A percentile compares a stretch with the other conserved stretches of the same genome.
These are phyloP conservation scores for Jatropha curcas DNA, from an alignment of 345 rosid species.

Conservation along the genomic window DNA sequence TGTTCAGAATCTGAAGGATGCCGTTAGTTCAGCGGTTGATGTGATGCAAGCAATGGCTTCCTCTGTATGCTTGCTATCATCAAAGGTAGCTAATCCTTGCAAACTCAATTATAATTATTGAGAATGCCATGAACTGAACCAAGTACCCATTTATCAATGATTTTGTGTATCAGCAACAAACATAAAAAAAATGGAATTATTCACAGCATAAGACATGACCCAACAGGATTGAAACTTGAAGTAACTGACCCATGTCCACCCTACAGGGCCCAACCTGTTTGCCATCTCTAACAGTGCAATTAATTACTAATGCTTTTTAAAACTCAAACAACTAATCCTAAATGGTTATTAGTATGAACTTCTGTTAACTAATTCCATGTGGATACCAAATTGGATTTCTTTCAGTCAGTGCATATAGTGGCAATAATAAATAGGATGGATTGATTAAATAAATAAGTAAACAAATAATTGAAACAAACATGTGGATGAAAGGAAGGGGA, in stretches of 20 bases:
- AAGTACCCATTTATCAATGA: not conserved
- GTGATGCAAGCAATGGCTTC: conserved; percentile 87
- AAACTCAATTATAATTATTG: not conserved
- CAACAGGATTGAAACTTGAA: no score
- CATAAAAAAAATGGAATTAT: not conserved
- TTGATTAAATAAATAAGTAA: no score
- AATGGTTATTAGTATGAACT: not conserved
- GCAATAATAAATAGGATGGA: not conserved
- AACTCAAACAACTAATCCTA: not conserved
- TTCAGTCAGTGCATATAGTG: not conserved
- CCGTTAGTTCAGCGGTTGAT: conserved; percentile 75
- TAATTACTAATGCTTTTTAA: not conserved
- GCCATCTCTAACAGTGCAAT: no score
- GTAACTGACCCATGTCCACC: no score
- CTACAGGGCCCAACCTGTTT: not conserved
- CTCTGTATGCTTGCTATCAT: conserved; percentile 56
- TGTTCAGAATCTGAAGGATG: conserved; percentile 79
- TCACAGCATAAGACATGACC: no score
- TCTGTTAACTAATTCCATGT: not conserved
- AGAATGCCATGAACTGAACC: not conserved
- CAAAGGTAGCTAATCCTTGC: conserved; percentile 49
- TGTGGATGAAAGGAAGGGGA: not conserved
- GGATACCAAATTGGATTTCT: not conserved
- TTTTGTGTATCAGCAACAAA: not conserved
- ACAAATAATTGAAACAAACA: not conserved